Base-by-base conservation (phyloP, 495 filamentous ascomycete species). In the Xylaria intraflava region DNA sequence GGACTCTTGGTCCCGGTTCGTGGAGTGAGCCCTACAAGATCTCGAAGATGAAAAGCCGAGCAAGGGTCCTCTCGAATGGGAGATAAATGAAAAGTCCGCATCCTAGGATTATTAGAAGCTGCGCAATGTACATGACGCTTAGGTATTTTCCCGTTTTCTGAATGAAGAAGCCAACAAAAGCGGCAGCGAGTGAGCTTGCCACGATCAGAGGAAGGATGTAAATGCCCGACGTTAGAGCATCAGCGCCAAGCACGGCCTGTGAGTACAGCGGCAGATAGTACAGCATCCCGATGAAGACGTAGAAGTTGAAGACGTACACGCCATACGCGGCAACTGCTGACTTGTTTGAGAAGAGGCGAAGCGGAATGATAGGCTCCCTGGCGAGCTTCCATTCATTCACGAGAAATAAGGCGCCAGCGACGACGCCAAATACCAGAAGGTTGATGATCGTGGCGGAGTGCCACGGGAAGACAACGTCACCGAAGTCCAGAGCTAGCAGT, bases 401-500 rank as follows among this genome's bases (percentile, higher is more conserved):
- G 61, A 81, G 66, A 61, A 88, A 87, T 23, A 82, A 43, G 7
- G 52, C 66, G 50, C 78, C 74, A 6, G 78, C 73, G 14, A 80
- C 30, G 22, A 80, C 42, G 16, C 87, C 86, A 47, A 87, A 85
- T 23, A 88, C 62, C 53, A 89, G 76, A 14, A 88, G 72, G 61
- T 83, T 85, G 54, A 89, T 76, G 42, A 88, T 83, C 1, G 75
- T 78, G 6, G 83, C 67, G 0, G 83, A 87, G 40, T 59, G 58
- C 85, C 85, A 88, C 22, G 85, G 82, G 59, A 75, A 77, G 14
- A 71, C 75, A 42, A 82, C 67, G 19, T 86, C 87, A 40, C 85
- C 85, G 55, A 83, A 85, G 52, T 86, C 77, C 6, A 89, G 73
- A 11, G 82, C 85, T 30, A 89, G 78, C 8, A 89, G 77, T 55